phyloP scores from a whole-genome alignment of 345 rosid species.

The Eucalyptus lansdowneana region DNA sequence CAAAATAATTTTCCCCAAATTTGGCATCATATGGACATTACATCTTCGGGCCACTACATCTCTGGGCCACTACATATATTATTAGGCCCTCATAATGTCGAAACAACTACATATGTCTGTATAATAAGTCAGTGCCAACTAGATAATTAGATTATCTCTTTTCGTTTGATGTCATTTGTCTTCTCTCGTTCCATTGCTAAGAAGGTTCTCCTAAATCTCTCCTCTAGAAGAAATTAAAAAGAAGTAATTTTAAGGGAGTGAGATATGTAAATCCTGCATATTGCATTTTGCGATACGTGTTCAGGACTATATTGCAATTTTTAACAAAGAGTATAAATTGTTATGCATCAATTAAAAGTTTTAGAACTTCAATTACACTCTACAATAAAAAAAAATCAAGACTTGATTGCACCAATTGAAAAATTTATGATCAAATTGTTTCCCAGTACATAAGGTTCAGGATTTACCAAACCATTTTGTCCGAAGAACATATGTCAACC shows the following conservation, averaged over 20 bases:
- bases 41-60: neutral
- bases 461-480: neutral
- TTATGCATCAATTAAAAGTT: neutral
- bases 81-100: neutral
- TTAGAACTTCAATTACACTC: neutral
- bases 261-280: neutral
- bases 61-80: neutral
- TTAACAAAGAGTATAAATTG: neutral
- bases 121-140: neutral
- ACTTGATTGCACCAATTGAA: neutral
- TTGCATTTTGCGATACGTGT: neutral
- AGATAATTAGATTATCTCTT: neutral
- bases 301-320: neutral
- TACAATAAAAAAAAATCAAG: neutral
- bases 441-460: rapidly evolving
- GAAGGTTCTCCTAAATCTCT: neutral
- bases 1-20: neutral
- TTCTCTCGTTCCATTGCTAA: neutral
- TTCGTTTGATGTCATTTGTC: neutral
- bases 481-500: neutral
- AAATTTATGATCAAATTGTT: neutral
- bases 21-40: neutral
- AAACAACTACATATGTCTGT: neutral
- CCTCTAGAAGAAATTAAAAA: neutral
- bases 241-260: neutral